Conservation (phyloP, 1,139 yeast species). For the Sugiyamaella paludigena region DNA sequence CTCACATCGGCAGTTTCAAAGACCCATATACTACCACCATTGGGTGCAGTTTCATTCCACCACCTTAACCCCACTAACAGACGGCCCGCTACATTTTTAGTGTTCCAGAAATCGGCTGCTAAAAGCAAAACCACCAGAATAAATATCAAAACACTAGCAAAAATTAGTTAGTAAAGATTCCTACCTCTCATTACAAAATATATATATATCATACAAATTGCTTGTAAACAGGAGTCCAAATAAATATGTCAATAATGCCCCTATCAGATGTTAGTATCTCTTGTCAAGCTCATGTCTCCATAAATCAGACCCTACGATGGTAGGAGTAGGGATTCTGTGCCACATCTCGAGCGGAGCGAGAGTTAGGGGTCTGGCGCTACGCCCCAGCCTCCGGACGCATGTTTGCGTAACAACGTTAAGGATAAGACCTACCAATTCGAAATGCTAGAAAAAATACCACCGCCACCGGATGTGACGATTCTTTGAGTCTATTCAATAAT, state of each 20-base stretch:
- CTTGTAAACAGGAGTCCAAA: conserved; percentile 68
- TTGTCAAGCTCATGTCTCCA: conserved; percentile 7
- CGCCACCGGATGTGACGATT: conserved; percentile 85
- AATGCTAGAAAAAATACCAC: conserved; percentile 61
- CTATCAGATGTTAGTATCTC: conserved; percentile 21
- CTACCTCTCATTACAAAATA: not conserved
- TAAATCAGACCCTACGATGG: too few relatives aligned
- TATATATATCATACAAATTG: conserved; percentile 45
- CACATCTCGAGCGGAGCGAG: not conserved
- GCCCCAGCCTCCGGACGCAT: not conserved
- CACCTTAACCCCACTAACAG: conserved; percentile 87
- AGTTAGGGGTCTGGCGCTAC: not conserved
- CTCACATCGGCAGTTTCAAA: conserved; percentile 73
- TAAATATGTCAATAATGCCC: conserved; percentile 62
- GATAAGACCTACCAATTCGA: conserved; percentile 46
- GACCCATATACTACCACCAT: conserved; percentile 80
- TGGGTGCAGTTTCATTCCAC: conserved; percentile 65
- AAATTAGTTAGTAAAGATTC: not conserved
- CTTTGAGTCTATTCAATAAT: conserved; percentile 44
- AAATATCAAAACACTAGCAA: conserved; percentile 61
- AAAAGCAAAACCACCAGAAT: conserved; percentile 70
- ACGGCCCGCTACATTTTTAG: conserved; percentile 87
- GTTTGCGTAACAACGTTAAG: too few relatives aligned
- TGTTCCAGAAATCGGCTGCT: conserved; percentile 91
- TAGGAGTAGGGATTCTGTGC: too few relatives aligned